A percentile compares a stretch with the other conserved stretches of the same genome.
Evolutionary conservation across 192 early-diverging fungal species (phyloP).

Genomic region (Coemansia javaensis): DNA sequence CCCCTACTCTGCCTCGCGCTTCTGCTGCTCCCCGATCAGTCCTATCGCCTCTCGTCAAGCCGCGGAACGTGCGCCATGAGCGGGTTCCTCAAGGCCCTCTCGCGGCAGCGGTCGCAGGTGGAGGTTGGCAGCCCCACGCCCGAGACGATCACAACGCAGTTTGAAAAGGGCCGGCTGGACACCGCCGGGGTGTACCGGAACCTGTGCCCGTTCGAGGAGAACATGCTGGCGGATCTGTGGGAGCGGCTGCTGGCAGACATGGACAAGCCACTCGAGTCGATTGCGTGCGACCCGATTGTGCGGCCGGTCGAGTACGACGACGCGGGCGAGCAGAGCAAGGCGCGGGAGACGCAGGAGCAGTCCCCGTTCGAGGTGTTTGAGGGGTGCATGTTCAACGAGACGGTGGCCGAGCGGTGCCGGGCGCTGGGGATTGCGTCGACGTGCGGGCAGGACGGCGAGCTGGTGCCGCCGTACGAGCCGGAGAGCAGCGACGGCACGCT

Average conservation of each 20-base stretch:
- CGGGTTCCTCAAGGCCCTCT: conserved; percentile 41
- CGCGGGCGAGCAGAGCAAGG: conserved; percentile 23
- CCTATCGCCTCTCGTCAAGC: too few species aligned
- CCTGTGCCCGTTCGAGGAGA: conserved; percentile 35
- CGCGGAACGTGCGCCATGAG: conserved; percentile 31
- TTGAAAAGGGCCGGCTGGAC: conserved; percentile 40
- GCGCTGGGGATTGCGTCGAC: conserved; percentile 23
- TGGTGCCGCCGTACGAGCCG: conserved; percentile 34
- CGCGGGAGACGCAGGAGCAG: conserved; percentile 24
- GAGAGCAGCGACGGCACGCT: conserved; percentile 36
- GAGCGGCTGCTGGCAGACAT: conserved; percentile 40
- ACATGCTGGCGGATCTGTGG: conserved; percentile 43
- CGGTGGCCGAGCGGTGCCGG: conserved; percentile 24
- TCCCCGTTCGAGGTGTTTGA: conserved; percentile 42
- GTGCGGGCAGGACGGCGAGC: conserved; percentile 6
- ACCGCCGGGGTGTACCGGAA: conserved; percentile 28
- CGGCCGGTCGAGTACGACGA: conserved; percentile 36
- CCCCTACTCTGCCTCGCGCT: too few species aligned
- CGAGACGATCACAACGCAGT: conserved; percentile 45
- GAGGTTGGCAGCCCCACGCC: conserved; percentile 26
- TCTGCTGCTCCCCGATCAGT: too few species aligned
- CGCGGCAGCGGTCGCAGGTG: conserved; percentile 30
- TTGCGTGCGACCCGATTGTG: conserved; percentile 28
- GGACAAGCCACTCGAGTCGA: conserved; percentile 36
- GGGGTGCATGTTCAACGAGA: conserved; percentile 48